Evolutionary conservation across 2,329 filamentous ascomycete species (phyloP).

Genomic region (Diplodia seriata): DNA sequence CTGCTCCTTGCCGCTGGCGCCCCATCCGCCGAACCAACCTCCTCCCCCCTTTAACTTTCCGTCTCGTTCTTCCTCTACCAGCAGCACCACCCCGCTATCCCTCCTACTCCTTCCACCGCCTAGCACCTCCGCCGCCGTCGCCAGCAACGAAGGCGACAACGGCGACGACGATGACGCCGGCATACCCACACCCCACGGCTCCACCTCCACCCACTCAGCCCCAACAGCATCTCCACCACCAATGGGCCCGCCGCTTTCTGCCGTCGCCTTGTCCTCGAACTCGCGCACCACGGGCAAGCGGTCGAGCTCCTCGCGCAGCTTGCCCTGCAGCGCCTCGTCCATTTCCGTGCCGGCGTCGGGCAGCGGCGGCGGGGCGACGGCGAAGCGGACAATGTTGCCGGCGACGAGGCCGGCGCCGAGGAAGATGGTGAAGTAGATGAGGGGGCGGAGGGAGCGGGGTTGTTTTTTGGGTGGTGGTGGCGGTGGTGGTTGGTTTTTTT

Average conservation of each 20-base stretch:
- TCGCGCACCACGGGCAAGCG: constrained; percentile 15
- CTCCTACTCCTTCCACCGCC: constrained; percentile 38
- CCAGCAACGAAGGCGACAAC: neutral
- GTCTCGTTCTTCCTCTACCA: neutral
- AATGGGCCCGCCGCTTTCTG: constrained; percentile 34
- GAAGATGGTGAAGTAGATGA: constrained; percentile 21
- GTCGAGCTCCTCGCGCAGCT: constrained; percentile 18
- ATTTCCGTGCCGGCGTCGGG: constrained; percentile 10
- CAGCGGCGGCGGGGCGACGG: constrained; percentile 25
- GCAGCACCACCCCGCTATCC: constrained; percentile 42
- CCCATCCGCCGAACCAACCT: constrained; percentile 5
- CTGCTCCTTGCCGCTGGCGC: neutral
- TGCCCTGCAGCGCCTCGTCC: constrained; percentile 1
- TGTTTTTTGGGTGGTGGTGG: constrained; percentile 3
- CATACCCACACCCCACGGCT: constrained; percentile 4
- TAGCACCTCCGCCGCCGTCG: neutral
- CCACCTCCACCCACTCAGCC: constrained; percentile 36
- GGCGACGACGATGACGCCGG: neutral
- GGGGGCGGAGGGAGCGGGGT: constrained; percentile 27
- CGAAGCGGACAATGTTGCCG: constrained; percentile 27
- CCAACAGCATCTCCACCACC: constrained; percentile 35
- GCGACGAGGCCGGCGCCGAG: constrained; percentile 22
- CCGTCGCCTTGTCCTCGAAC: constrained; percentile 36
- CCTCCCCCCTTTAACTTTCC: neutral
- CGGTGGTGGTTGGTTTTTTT: neutral